Evolutionary conservation across 2,329 filamentous ascomycete genomes (phyloP), one percentile per base, ranked within the genome.

Genomic region (Colletotrichum godetiae): DNA sequence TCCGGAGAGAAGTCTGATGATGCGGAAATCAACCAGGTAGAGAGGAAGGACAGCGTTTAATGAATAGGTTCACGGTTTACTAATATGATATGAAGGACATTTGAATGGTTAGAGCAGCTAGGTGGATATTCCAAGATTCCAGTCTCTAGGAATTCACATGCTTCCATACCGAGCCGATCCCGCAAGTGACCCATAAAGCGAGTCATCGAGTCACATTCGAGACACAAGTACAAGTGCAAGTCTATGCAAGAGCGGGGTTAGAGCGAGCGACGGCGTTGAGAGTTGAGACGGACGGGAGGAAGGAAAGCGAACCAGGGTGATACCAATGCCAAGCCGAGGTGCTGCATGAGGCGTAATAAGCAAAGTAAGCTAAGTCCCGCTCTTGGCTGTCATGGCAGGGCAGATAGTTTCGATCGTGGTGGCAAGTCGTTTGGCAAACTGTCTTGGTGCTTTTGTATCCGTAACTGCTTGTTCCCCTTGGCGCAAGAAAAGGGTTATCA

Each of bases 1-100:
- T 49, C 78, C 46, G 72, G 76, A 4, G 79, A 81, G 33, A 80
- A 82, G 66, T 77, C 77, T 52, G 76, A 75, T 5, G 59, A 68
- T 27, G 68, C 66, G 27, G 67, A 74, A 29, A 55, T 68, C 53
- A 76, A 75, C 61, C 74, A 76, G 69, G 70, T 75, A 60, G 75
- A 76, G 73, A 72, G 67, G 72, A 75, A 69, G 63, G 70, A 75
- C 53, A 76, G 60, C 56, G 73, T 37, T 63, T 74, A 29, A 74
- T 35, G 52, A 49, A 53, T 42, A 29, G 68, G 72, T 29, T 61
- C 37, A 73, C 37, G 56, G 67, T 66, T 73, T 71, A 71, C 71
- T 73, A 71, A 71, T 73, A 64, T 49, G 67, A 61, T 61, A 29
- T 42, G 64, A 73, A 73, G 67, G 71, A 46, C 49, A 29, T 73